Base-by-base conservation (phyloP, 306 rosid genomes). In the Quercus alba region DNA sequence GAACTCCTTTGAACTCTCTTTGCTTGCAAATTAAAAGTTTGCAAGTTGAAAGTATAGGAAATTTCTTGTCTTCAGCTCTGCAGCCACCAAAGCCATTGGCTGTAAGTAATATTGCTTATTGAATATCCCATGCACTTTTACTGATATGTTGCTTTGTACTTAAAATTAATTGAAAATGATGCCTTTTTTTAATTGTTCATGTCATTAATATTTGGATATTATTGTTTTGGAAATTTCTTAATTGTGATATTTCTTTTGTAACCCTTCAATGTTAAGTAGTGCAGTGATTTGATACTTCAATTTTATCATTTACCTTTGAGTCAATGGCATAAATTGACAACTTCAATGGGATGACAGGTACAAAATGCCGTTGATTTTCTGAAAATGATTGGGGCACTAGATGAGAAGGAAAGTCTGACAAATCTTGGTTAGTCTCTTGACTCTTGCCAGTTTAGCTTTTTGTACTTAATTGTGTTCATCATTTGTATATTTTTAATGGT, bases 1-100 rank as follows among this genome's bases (percentile, higher is more conserved):
- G 99, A 88, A 95, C 99, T 30, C 97, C 99, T 81, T 84, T 95
- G 84, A 95, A 93, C 80, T 95, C 99, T 81, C 98, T 95, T 69
- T 93, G 99, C 90, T 86, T 95, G 89, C 99, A 95, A 90, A 95
- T 95, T 80, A 93, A 95, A 84, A 93, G 99, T 87, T 84, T 95
- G 96, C 96, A 93, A 88, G 97, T 95, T 79, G 87, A 80, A 82
- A 95, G 98, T 87, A 92, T 95, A 75, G 99, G 96, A 56, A 94
- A 82, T 81, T 91, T 95, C 90, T 87, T 95, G 82, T 95, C 99
- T 67, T 86, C 99, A 73, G 98, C 99, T 77, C 83, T 95, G 84
- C 99, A 91, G 85, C 97, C 98, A 41, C 98, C 98, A 56, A 83
- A 90, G 70, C 92, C 88, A 73, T 89, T 91, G 63, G 63, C 99